These are phyloP conservation scores for Aspergillus mulundensis DNA, from an alignment of 495 filamentous ascomycete species.

Conservation along the genomic window DNA sequence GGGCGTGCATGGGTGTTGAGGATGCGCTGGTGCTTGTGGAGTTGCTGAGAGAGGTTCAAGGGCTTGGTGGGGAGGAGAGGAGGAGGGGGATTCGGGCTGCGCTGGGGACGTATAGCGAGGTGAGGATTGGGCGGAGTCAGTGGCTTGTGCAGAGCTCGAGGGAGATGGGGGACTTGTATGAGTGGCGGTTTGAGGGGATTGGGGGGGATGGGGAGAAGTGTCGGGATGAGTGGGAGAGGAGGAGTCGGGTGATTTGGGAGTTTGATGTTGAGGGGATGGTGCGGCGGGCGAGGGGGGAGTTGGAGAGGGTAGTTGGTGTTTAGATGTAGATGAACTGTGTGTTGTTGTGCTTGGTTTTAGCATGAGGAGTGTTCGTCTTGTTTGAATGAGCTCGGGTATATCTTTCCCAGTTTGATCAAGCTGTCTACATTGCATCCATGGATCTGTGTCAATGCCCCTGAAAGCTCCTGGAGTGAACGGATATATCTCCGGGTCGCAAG, in stretches of 20 bases:
- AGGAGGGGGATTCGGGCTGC: neutral
- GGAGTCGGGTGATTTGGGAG: neutral
- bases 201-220: neutral
- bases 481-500: no score
- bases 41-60: conserved; percentile 1
- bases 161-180: neutral
- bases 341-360: no score
- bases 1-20: conserved; percentile 37
- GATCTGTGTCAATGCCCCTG: no score
- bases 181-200: neutral
- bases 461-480: no score
- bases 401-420: no score
- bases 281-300: neutral
- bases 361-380: no score
- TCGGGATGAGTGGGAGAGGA: neutral
- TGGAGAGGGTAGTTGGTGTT: no score
- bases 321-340: no score
- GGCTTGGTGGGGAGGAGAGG: neutral
- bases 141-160: neutral
- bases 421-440: no score
- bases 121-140: neutral
- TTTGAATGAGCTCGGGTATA: no score
- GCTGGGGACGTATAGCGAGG: neutral
- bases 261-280: neutral
- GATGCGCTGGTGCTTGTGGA: conserved; percentile 28